Conservation (phyloP, 148 eudicot genomes). For the Tetragonia tetragonoides region DNA sequence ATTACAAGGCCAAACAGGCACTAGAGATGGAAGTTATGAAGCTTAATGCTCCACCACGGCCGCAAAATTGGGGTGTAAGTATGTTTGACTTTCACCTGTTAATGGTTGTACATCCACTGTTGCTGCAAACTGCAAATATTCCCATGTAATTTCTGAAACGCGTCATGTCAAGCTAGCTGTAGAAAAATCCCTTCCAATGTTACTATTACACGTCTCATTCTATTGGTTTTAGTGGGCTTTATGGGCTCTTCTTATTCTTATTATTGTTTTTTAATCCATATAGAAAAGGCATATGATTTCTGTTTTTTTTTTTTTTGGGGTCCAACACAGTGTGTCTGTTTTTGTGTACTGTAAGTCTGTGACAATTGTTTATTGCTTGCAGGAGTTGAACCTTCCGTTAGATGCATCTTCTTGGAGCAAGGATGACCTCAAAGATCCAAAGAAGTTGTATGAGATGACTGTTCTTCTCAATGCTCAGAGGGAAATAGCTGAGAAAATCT, state of each 20-base stretch:
- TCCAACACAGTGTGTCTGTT: not conserved
- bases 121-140: not conserved
- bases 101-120: not conserved
- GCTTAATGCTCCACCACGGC: constrained; percentile 86
- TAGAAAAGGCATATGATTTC: not conserved
- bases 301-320: too few relatives aligned
- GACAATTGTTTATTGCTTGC: constrained; percentile 14
- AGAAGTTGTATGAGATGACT: constrained; percentile 78
- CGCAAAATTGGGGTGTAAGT: constrained; percentile 85
- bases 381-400: constrained; percentile 81
- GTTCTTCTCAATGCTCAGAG: constrained; percentile 85
- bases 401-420: constrained; percentile 78
- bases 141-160: not conserved
- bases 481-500: constrained; percentile 73
- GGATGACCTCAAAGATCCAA: constrained; percentile 89
- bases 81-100: not conserved
- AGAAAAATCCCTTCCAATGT: not conserved
- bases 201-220: too few relatives aligned
- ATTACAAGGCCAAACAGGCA: constrained; percentile 69
- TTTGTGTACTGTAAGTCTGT: not conserved
- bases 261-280: too few relatives aligned
- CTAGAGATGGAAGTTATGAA: constrained; percentile 80
- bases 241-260: too few relatives aligned
- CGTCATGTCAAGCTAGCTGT: not conserved
- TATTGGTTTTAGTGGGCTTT: too few relatives aligned